phyloP scores from a whole-genome alignment of 2,329 filamentous ascomycete genomes.

The Botrytis elliptica region DNA sequence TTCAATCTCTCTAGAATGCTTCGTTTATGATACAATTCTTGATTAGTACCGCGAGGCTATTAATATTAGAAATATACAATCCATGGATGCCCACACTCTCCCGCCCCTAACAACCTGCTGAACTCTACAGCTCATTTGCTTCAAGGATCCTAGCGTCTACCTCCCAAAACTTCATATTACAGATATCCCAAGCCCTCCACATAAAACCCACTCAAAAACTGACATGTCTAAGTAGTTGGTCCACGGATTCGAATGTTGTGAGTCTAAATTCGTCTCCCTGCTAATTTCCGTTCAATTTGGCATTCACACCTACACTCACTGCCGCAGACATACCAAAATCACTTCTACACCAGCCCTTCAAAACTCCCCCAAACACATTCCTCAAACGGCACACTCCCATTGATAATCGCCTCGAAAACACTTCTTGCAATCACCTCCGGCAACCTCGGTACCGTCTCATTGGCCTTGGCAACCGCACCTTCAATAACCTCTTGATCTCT shows the following conservation, averaged over 20 bases:
- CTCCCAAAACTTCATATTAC: not conserved
- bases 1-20: not conserved
- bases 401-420: conserved; percentile 27
- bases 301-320: not conserved
- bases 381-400: conserved; percentile 27
- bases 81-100: not conserved
- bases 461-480: conserved; percentile 22
- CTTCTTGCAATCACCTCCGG: conserved; percentile 24
- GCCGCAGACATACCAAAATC: not conserved
- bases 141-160: not conserved
- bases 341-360: not conserved
- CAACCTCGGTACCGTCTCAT: conserved; percentile 19
- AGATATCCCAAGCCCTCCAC: not conserved
- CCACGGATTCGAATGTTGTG: not conserved
- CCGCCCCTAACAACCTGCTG: fast-evolving
- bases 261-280: not conserved
- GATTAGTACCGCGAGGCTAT: not conserved
- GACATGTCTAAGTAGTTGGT: not conserved
- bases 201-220: fast-evolving
- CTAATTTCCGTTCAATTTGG: not conserved
- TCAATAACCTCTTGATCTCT: conserved; percentile 24
- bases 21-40: not conserved
- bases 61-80: not conserved
- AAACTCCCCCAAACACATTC: conserved; percentile 23
- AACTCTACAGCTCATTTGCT: not conserved